Percentiles rank a stretch among this genome's conserved stretches.
Conservation (phyloP, 805 yeast genomes). For the Saturnispora quitensis region DNA sequence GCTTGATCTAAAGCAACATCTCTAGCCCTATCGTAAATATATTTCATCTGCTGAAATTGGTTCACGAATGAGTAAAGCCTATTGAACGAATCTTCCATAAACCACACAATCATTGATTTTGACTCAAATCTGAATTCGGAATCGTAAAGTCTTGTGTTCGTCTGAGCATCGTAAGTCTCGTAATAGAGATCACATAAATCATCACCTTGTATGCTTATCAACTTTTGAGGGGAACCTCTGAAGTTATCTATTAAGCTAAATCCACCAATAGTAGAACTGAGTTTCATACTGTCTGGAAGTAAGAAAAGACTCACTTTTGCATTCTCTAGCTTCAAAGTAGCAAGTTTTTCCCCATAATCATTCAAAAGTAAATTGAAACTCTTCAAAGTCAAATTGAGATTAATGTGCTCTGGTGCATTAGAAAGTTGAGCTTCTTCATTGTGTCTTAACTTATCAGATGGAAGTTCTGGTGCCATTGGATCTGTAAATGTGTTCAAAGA, state of each 20-base stretch:
- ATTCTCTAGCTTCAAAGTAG: constrained; percentile 65
- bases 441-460: constrained; percentile 64
- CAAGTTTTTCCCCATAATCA: constrained; percentile 76
- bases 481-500: constrained; percentile 80
- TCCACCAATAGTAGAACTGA: constrained; percentile 68
- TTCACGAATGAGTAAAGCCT: constrained; percentile 57
- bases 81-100: constrained; percentile 72
- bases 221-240: constrained; percentile 44
- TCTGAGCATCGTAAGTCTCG: constrained; percentile 63
- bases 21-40: constrained; percentile 80
- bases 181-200: constrained; percentile 70
- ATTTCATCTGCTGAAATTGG: constrained; percentile 78
- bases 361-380: constrained; percentile 68
- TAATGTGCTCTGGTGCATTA: constrained; percentile 64
- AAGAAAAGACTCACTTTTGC: constrained; percentile 61
- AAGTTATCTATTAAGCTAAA: constrained; percentile 70
- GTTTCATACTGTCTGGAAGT: constrained; percentile 69
- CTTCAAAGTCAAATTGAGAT: constrained; percentile 57
- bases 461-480: constrained; percentile 60
- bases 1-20: constrained; percentile 84
- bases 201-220: constrained; percentile 75
- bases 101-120: constrained; percentile 67
- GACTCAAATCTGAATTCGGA: constrained; percentile 55
- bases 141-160: constrained; percentile 41
- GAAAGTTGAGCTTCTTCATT: constrained; percentile 48